Conservation (phyloP, 2,329 filamentous ascomycete genomes). For the Colletotrichum phormii region DNA sequence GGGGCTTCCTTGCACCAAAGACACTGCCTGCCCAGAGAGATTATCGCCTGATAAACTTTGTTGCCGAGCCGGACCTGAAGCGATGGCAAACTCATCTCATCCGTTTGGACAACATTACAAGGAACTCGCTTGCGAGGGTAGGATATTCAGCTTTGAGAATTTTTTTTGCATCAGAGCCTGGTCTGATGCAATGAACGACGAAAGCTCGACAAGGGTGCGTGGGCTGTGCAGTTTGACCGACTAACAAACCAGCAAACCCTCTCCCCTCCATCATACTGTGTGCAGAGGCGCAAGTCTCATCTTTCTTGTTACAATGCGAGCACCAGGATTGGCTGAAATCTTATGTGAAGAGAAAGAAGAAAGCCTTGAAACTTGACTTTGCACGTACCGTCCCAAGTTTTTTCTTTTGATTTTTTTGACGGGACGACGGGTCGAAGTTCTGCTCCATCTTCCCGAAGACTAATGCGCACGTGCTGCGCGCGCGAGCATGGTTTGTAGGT, state of each 20-base stretch:
- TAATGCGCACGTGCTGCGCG: constrained; percentile 9
- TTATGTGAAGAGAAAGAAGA: neutral
- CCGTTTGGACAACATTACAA: constrained; percentile 10
- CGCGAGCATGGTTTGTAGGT: constrained; percentile 21
- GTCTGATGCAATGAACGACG: neutral
- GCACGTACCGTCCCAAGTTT: constrained; percentile 26
- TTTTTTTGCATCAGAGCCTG: neutral
- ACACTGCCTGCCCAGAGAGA: constrained; percentile 2
- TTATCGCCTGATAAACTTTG: constrained; percentile 15
- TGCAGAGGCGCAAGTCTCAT: constrained; percentile 12
- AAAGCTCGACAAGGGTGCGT: constrained; percentile 3
- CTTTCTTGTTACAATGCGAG: neutral
- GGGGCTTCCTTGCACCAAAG: constrained; percentile 14
- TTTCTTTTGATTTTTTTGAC: neutral
- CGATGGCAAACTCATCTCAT: constrained; percentile 30
- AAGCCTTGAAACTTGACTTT: constrained; percentile 22
- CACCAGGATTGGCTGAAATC: neutral
- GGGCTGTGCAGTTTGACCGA: constrained; percentile 8
- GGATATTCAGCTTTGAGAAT: neutral
- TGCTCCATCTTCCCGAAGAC: constrained; percentile 6
- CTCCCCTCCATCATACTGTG: constrained; percentile 4
- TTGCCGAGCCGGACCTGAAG: constrained; percentile 12
- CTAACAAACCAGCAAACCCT: neutral
- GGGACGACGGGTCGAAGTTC: constrained; percentile 26
- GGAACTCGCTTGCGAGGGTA: neutral